phyloP scores from a whole-genome alignment of 805 yeast genomes.

The Ogataea polymorpha region DNA sequence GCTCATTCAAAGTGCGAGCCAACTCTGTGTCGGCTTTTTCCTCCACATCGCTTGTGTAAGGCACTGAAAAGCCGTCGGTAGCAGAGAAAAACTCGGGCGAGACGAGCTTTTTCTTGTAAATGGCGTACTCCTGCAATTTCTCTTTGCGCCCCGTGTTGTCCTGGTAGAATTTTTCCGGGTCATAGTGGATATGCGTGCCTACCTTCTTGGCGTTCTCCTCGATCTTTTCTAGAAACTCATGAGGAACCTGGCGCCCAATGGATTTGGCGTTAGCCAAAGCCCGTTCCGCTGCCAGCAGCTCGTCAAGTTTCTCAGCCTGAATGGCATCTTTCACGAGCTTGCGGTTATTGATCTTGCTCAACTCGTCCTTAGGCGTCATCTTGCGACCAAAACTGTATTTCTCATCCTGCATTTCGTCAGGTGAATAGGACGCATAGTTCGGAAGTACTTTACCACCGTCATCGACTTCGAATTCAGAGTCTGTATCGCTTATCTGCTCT shows the following conservation, averaged over 20 bases:
- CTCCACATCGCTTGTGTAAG: slow-evolving; percentile 66
- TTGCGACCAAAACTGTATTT: slow-evolving; percentile 10
- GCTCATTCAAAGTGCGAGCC: slow-evolving; percentile 51
- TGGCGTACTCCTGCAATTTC: slow-evolving; percentile 54
- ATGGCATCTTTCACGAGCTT: slow-evolving; percentile 41
- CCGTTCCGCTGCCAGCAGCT: slow-evolving; percentile 54
- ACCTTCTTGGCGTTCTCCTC: slow-evolving; percentile 32
- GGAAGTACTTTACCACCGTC: slow-evolving; percentile 60
- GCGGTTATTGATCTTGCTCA: slow-evolving; percentile 22
- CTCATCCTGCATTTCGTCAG: slow-evolving; percentile 10
- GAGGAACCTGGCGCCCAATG: slow-evolving; percentile 34
- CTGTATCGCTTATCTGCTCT: slow-evolving; percentile 59
- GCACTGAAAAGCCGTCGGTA: slow-evolving; percentile 38
- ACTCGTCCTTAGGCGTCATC: slow-evolving; percentile 19
- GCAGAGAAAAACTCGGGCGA: slow-evolving; percentile 46
- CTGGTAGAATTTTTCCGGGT: slow-evolving; percentile 47
- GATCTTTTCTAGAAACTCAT: slow-evolving; percentile 29
- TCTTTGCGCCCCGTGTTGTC: slow-evolving; percentile 46
- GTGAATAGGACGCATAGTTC: slow-evolving; percentile 43
- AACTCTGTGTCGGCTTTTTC: slow-evolving; percentile 60
- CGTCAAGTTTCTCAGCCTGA: slow-evolving; percentile 51
- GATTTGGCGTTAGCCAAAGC: slow-evolving; percentile 57
- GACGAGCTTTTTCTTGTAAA: slow-evolving; percentile 56
- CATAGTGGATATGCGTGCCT: slow-evolving; percentile 42
- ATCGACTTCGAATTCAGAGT: slow-evolving; percentile 56